Evolutionary conservation across 2,329 filamentous ascomycete species (phyloP), one percentile per base, ranked within the genome.

Genomic region (Claviceps monticola): DNA sequence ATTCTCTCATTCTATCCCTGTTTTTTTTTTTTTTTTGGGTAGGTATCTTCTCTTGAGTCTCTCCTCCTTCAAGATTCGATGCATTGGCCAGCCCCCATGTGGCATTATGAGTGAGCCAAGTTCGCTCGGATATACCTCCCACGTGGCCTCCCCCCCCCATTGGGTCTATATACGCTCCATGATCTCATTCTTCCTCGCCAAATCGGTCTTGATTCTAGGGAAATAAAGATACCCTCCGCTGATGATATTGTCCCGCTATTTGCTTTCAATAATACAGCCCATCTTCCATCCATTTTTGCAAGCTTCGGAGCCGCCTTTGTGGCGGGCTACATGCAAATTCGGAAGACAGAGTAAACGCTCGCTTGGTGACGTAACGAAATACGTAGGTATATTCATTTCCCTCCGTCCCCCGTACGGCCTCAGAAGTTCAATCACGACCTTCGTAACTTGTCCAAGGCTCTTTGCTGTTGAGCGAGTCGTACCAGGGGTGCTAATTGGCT

Each of bases 401-500:
- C 9, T 4, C 29, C 9, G 26, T 14, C 21, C 36, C 2, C 23
- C 38, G n/a, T 2, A 21, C 39, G 26, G 37, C 39, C 29, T 19
- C 48, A 34, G 14, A 13, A 7, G 11, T 6, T 8, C 8, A 48
- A 50, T 57, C 60, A 65, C 57, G 64, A 61, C 66, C 87, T 87
- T 57, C 82, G 79, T 54, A 82, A 82, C 69, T 87, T 88, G 69
- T 97, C 91, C 62, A 91, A 84, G 26, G 86, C 86, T 66, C 90
- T 80, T 57, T 89, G 89, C 65, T 88, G 82, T 58, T 90, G 80
- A 47, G 91, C 91, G 43, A 89, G 86, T 62, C 84, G 81, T 50
- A 97, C 91, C 54, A 97, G 77, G 9, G 91, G 90, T 26, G 91
- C 84, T 51, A 97, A 75, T 54, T 89, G 88, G 51, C 75, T 75